phyloP scores from a whole-genome alignment of 331 rosid genomes.

The Spiraea crenata region DNA sequence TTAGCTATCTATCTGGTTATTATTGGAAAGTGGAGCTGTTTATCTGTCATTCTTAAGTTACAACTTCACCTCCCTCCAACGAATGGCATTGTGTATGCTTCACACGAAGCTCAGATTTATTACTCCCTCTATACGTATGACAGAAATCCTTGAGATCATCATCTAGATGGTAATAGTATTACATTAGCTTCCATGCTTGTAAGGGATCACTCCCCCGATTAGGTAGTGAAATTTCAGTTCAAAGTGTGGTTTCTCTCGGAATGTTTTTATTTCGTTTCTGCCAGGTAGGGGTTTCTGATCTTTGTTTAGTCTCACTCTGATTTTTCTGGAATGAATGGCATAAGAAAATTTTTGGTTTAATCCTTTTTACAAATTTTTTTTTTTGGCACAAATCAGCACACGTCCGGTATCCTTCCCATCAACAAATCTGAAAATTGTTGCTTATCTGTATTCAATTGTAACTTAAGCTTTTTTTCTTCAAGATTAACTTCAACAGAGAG shows the following conservation, averaged over 20 bases:
- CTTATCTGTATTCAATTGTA: too few relatives aligned
- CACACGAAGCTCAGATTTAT: background rate
- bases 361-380: too few relatives aligned
- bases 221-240: background rate
- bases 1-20: background rate
- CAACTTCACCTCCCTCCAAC: background rate
- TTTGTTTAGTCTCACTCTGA: background rate
- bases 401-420: too few relatives aligned
- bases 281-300: background rate
- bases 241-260: background rate
- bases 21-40: conserved; percentile 1
- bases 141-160: background rate
- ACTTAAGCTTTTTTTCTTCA: too few relatives aligned
- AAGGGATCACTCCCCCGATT: background rate
- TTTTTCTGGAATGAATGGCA: background rate
- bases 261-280: background rate
- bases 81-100: background rate
- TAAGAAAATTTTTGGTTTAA: background rate
- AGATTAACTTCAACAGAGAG: too few relatives aligned
- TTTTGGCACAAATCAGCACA: too few relatives aligned
- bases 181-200: background rate
- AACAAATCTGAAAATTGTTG: too few relatives aligned
- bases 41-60: background rate
- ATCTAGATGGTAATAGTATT: conserved; percentile 12
- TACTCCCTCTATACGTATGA: background rate